A percentile compares a stretch with the other conserved stretches of the same genome.
These are phyloP conservation scores for Xerophyta viscosa DNA, from an alignment of 106 monocot species.

Conservation along the genomic window DNA sequence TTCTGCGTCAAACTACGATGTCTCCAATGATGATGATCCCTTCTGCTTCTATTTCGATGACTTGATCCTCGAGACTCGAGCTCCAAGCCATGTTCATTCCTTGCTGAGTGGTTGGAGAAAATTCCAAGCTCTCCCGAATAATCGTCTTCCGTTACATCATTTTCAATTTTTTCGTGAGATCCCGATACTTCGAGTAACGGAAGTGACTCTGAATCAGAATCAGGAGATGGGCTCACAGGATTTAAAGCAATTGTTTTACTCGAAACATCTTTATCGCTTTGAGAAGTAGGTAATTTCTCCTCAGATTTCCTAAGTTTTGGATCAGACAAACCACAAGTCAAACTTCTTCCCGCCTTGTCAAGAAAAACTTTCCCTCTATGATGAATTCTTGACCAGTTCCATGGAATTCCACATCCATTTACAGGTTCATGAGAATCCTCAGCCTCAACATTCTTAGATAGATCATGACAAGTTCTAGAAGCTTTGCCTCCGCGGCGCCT, in stretches of 20 bases:
- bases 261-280: conserved; percentile 13
- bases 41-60: conserved; percentile 1
- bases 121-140: conserved; percentile 72
- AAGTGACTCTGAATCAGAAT: conserved; percentile 65
- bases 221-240: conserved; percentile 35
- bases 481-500: conserved; percentile 1
- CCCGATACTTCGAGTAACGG: conserved; percentile 62
- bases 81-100: conserved; percentile 10
- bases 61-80: conserved; percentile 18
- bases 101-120: conserved; percentile 42
- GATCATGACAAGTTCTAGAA: conserved; percentile 6
- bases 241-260: conserved; percentile 22
- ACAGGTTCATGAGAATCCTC: conserved; percentile 34
- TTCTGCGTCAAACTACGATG: conserved; percentile 54
- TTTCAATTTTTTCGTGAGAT: conserved; percentile 31
- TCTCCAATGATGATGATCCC: conserved; percentile 8
- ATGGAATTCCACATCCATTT: conserved; percentile 88
- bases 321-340: conserved; percentile 65
- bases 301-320: conserved; percentile 7
- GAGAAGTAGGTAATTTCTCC: conserved; percentile 1
- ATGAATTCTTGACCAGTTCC: conserved; percentile 97
- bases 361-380: conserved; percentile 72
- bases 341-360: conserved; percentile 81
- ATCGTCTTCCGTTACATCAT: conserved; percentile 17
- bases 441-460: conserved; percentile 26